Conservation (phyloP, 1,139 yeast species). For the Debaryomyces subglobosus region DNA sequence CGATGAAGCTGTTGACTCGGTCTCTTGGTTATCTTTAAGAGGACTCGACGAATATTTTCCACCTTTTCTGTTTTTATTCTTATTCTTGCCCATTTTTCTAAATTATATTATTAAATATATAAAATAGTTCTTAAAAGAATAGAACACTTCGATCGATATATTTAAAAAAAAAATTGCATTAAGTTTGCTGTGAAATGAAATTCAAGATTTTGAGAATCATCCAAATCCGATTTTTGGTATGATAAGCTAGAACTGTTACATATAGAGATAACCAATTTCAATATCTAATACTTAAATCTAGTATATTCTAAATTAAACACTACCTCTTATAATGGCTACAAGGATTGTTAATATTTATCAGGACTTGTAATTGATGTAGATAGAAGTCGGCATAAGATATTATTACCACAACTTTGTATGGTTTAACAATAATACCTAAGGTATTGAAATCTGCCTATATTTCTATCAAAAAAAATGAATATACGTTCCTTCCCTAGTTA, state of each 20-base stretch:
- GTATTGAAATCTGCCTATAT: not conserved
- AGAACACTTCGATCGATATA: not conserved
- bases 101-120: not conserved
- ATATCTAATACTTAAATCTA: not conserved
- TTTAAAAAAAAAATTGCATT: not conserved
- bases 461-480: not conserved
- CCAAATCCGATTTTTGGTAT: not conserved
- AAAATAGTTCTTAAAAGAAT: not conserved
- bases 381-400: not conserved
- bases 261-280: not conserved
- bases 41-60: slow-evolving; percentile 1
- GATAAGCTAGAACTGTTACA: not conserved
- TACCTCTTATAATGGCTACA: not conserved
- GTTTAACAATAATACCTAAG: not conserved
- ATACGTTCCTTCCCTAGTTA: not conserved
- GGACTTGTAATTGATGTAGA: not conserved
- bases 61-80: slow-evolving; percentile 1
- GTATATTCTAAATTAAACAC: not conserved
- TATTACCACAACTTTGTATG: not conserved
- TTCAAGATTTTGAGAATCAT: not conserved
- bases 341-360: not conserved
- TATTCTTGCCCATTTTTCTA: slow-evolving; percentile 5
- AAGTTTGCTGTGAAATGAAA: not conserved
- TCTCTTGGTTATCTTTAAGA: not conserved
- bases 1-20: slow-evolving; percentile 12